Base-by-base conservation (phyloP, 208 protist genomes). In the Trypanosoma rangeli region DNA sequence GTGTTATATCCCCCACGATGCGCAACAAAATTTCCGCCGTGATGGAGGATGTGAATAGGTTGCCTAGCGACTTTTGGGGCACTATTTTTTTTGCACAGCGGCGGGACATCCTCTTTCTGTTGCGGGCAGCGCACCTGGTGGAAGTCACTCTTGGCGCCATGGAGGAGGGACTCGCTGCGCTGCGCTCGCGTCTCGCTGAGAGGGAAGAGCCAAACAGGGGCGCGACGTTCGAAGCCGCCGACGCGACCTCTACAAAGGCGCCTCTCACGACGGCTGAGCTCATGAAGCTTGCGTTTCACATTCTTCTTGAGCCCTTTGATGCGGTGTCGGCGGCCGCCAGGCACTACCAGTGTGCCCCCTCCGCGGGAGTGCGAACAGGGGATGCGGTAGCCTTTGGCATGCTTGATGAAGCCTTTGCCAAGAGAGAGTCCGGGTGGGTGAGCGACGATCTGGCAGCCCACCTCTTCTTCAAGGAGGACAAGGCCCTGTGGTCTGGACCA, bases 61-160 rank as follows among this genome's bases (percentile, higher is more conserved):
- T 72, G 2, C 39, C 53, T 0, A 42, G 12, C 8, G 68, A 73
- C 22, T 79, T 79, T 44, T 79, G 67, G 68, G 75, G 75, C 28
- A n/a, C 72, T 49, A 29, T 70, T 12, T 80, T 84, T 15, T 76
- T 87, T 58, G 64, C 79, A 2, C 75, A 78, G 35, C 66, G 76
- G n/a, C 35, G 52, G 18, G 78, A 84, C 54, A 70, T 87, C 33
- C 70, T 83, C 48, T 82, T 78, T 64, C 31, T 81, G 48, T 70
- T 87, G 16, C 58, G 66, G 8, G 70, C 59, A 3, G 37, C 74
- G 52, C 76, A 81, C 5, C 16, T 84, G 37, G 56, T 84, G 24
- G 82, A 87, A 50, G 13, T 61, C 3, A 61, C 68, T n/a, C 65
- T 83, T 3, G 35, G 57, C 33, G 52, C 37, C 3, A 37, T 78